phyloP scores from a whole-genome alignment of 352 stramenopile species.

The Phytopythium kandeliae region DNA sequence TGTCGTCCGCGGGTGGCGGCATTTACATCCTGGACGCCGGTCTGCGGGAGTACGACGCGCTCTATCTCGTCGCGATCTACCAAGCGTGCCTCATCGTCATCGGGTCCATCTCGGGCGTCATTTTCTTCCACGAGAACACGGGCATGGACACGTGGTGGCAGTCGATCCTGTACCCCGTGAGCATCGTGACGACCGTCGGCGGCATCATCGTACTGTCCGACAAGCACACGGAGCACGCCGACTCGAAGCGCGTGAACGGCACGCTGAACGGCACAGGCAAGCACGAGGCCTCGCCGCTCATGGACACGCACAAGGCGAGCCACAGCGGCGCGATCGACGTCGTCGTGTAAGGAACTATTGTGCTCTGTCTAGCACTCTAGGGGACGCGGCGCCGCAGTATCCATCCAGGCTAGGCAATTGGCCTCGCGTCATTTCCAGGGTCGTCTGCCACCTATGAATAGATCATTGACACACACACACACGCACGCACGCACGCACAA shows the following conservation, averaged over 20 bases:
- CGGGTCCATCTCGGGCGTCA: slow-evolving; percentile 77
- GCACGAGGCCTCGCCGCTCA: slow-evolving; percentile 41
- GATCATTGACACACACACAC: not conserved
- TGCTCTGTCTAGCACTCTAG: not conserved
- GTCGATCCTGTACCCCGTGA: slow-evolving; percentile 62
- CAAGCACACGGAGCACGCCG: slow-evolving; percentile 59
- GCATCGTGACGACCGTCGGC: slow-evolving; percentile 71
- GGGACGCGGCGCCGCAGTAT: not conserved
- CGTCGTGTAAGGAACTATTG: slow-evolving; percentile 12
- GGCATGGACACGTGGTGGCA: slow-evolving; percentile 85
- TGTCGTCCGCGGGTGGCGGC: slow-evolving; percentile 62
- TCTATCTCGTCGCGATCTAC: slow-evolving; percentile 85
- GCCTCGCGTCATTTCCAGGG: not conserved
- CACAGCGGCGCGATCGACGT: slow-evolving; percentile 33
- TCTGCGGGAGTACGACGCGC: slow-evolving; percentile 79
- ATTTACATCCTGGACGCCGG: slow-evolving; percentile 79
- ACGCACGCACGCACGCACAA: not conserved
- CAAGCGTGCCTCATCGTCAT: slow-evolving; percentile 82
- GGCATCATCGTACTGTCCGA: slow-evolving; percentile 81
- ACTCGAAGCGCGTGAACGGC: slow-evolving; percentile 22
- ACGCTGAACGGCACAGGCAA: slow-evolving; percentile 28
- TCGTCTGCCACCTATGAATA: slow-evolving; percentile 3
- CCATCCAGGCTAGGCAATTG: slow-evolving; percentile 1
- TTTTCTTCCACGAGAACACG: slow-evolving; percentile 85
- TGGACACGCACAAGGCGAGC: slow-evolving; percentile 25